phyloP scores from a whole-genome alignment of 192 early-diverging fungal species.

The Backusella sp. region DNA sequence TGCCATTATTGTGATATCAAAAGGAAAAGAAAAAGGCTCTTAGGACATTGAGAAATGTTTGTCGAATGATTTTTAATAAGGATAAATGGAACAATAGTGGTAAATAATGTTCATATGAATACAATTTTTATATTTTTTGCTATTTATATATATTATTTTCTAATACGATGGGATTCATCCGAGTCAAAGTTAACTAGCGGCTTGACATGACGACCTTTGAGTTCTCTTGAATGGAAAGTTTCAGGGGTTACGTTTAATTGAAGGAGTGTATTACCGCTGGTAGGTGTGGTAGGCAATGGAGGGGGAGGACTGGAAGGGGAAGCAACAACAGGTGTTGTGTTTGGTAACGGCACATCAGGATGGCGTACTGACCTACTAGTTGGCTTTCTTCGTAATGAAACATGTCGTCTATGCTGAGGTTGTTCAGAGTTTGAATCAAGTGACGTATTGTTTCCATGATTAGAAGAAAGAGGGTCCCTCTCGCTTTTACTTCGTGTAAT shows the following conservation, averaged over 20 bases:
- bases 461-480: not conserved
- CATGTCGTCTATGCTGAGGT: slow-evolving; percentile 3
- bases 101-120: not conserved
- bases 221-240: slow-evolving; percentile 20
- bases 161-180: not conserved
- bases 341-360: slow-evolving; percentile 22
- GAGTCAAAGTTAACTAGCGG: slow-evolving; percentile 25
- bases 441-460: not conserved
- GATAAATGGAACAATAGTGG: not conserved
- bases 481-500: slow-evolving; percentile 21
- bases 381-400: slow-evolving; percentile 23
- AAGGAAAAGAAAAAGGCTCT: too few relatives aligned
- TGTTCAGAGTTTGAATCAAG: not conserved
- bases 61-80: too few relatives aligned
- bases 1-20: too few relatives aligned
- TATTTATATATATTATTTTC: slow-evolving; percentile 3
- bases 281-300: not conserved
- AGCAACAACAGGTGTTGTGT: not conserved
- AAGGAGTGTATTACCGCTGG: slow-evolving; percentile 5
- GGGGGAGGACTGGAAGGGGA: slow-evolving; percentile 5
- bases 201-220: slow-evolving; percentile 25
- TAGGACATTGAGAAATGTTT: too few relatives aligned
- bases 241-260: slow-evolving; percentile 20
- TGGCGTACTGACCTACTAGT: slow-evolving; percentile 2
- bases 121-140: not conserved